Percentiles rank a stretch among this genome's conserved stretches.
Conservation (phyloP, 129 eudicot genomes). For the Mikania micrantha region DNA sequence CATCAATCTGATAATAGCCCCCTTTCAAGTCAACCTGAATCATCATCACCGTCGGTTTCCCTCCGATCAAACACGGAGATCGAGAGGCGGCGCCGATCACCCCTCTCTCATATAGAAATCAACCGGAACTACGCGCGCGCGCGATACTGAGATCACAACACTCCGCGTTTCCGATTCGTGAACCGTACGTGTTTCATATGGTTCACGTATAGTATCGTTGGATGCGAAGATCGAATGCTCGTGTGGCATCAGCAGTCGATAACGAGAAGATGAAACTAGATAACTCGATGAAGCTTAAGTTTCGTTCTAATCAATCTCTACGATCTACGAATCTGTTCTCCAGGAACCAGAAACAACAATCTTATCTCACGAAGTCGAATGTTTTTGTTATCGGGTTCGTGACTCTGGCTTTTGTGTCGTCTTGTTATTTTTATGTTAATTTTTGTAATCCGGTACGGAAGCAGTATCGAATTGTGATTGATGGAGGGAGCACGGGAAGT, state of each 20-base stretch:
- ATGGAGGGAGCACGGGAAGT: conserved; percentile 92
- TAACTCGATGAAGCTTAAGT: conserved; percentile 42
- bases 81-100: conserved; percentile 30
- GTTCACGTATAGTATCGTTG: conserved; percentile 28
- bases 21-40: conserved; percentile 3
- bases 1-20: not conserved
- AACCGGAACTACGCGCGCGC: conserved; percentile 1
- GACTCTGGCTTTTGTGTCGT: conserved; percentile 20
- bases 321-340: conserved; percentile 51
- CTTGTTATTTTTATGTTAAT: conserved; percentile 27
- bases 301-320: conserved; percentile 31
- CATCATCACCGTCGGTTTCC: conserved; percentile 28
- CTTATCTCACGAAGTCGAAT: conserved; percentile 19
- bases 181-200: conserved; percentile 31
- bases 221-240: conserved; percentile 92
- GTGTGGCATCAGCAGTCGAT: conserved; percentile 26
- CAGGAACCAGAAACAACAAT: conserved; percentile 21
- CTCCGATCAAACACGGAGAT: conserved; percentile 28
- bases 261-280: conserved; percentile 32
- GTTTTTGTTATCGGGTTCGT: conserved; percentile 24
- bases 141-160: conserved; percentile 5
- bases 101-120: conserved; percentile 28
- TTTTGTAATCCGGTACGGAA: not conserved
- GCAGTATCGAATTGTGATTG: conserved; percentile 52
- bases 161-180: conserved; percentile 15